These are phyloP conservation scores for Sugiyamaella sp. DNA, from an alignment of 1,139 yeast genomes.

Conservation along the genomic window DNA sequence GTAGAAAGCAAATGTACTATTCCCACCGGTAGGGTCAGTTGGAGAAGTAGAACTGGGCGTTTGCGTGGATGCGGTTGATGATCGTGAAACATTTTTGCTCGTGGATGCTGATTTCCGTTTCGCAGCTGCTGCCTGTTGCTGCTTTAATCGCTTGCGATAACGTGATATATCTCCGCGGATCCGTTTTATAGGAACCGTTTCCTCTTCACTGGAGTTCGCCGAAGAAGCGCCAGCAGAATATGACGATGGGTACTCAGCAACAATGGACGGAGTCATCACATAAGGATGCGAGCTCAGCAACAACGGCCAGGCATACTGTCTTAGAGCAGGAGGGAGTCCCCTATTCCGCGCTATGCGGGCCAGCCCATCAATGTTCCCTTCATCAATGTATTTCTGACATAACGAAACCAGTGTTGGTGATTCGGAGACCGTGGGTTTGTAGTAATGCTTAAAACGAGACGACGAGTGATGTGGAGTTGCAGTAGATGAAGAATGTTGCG, in stretches of 20 bases:
- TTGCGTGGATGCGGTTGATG: conserved; percentile 21
- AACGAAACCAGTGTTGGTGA: conserved; percentile 41
- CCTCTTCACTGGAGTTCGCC: conserved; percentile 20
- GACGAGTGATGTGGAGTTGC: conserved; percentile 23
- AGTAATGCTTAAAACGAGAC: conserved; percentile 43
- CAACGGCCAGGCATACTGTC: conserved; percentile 85
- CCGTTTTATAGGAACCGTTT: conserved; percentile 36
- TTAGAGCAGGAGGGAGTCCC: conserved; percentile 82
- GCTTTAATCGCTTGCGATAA: conserved; percentile 30
- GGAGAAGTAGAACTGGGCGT: conserved; percentile 26
- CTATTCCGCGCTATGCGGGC: conserved; percentile 80
- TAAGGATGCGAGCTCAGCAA: conserved; percentile 81
- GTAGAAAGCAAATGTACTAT: conserved; percentile 1
- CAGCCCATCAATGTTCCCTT: conserved; percentile 63
- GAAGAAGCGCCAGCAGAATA: conserved; percentile 23
- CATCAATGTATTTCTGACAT: conserved; percentile 48
- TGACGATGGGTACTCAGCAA: conserved; percentile 51
- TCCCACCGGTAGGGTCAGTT: conserved; percentile 25
- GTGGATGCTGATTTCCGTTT: conserved; percentile 12
- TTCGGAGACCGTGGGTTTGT: conserved; percentile 43
- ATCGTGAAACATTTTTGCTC: conserved; percentile 11
- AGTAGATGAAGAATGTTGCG: conserved; percentile 15
- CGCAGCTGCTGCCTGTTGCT: conserved; percentile 8
- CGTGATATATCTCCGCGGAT: conserved; percentile 42
- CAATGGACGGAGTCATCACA: conserved; percentile 70